Evolutionary conservation across 345 rosid species (phyloP).

Genomic region (Bruguiera gymnorhiza): DNA sequence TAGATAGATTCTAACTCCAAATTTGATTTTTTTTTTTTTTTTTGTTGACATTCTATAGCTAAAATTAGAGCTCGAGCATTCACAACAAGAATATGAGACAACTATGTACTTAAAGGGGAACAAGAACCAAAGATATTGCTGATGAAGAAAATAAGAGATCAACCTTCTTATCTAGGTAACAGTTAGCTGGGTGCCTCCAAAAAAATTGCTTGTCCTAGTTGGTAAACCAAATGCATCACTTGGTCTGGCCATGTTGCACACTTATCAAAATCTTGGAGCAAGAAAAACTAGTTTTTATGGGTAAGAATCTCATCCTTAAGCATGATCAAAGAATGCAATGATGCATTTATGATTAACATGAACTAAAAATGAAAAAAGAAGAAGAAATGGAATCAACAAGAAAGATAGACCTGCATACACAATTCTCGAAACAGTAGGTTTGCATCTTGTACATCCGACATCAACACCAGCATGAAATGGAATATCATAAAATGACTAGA

Average conservation of each 20-base stretch:
- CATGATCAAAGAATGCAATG: too few species aligned
- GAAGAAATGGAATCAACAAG: background rate
- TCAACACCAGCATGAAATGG: conserved; percentile 43
- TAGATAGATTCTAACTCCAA: background rate
- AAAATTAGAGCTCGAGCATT: background rate
- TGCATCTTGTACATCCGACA: conserved; percentile 79
- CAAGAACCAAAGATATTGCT: conserved; percentile 7
- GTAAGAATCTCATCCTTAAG: too few species aligned
- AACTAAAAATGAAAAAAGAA: background rate
- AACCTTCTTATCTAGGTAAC: conserved; percentile 76
- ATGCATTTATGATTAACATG: too few species aligned
- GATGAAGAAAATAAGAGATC: conserved; percentile 49
- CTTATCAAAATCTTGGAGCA: conserved; percentile 27
- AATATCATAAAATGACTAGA: background rate
- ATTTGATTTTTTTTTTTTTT: background rate
- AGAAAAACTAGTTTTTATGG: too few species aligned
- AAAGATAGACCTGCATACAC: conserved; percentile 75
- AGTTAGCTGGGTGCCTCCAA: conserved; percentile 84
- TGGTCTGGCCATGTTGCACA: conserved; percentile 76
- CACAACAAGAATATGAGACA: background rate
- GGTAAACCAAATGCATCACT: conserved; percentile 52
- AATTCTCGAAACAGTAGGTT: conserved; percentile 62
- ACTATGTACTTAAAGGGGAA: background rate
- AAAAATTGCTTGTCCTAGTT: conserved; percentile 71
- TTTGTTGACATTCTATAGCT: background rate